Evolutionary conservation across 192 early-diverging fungal species (phyloP), one percentile per base, ranked within the genome.

Genomic region (Coemansia erecta): DNA sequence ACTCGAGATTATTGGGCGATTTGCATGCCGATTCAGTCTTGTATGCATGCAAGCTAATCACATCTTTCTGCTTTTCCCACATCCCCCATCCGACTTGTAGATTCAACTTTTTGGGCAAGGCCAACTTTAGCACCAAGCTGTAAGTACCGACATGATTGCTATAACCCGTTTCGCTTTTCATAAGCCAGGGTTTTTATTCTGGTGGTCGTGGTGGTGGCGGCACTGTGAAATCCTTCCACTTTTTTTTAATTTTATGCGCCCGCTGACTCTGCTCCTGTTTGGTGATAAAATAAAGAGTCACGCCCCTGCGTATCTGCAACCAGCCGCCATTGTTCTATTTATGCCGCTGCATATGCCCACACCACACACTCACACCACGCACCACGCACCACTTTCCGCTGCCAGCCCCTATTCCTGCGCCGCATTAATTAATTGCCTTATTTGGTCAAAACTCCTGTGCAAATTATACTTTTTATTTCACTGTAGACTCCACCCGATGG

Each of bases 101-200:
- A 62, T 72, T 78, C 50, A 78, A 78, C 56, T 69, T 78, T 60
- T 50, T 78, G 37, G 75, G 75, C 51, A 68, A 72, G 56, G 75
- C 75, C 3, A 72, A 66, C 26, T 78, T 72, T 35, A 78, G 75
- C 60, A 49, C 75, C 2, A 78, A 78, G 23, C 51, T 78, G 75
- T 72, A 71, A 72, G 75, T 72, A 47, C 17, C 7, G 10, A 47
- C 42, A 13, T 23, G 22, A 49, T 24, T 24, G 21, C n/a, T n/a
- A n/a, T n/a, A n/a, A n/a, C n/a, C n/a, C n/a, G n/a, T n/a, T n/a
- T n/a, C n/a, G n/a, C n/a, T n/a, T n/a, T n/a, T n/a, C n/a, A n/a
- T n/a, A n/a, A n/a, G n/a, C n/a, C n/a, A n/a, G n/a, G n/a, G n/a
- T n/a, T n/a, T n/a, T n/a, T n/a, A n/a, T n/a, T n/a, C n/a, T n/a